phyloP scores from a whole-genome alignment of 805 yeast species.

The Clavispora vitiphila region DNA sequence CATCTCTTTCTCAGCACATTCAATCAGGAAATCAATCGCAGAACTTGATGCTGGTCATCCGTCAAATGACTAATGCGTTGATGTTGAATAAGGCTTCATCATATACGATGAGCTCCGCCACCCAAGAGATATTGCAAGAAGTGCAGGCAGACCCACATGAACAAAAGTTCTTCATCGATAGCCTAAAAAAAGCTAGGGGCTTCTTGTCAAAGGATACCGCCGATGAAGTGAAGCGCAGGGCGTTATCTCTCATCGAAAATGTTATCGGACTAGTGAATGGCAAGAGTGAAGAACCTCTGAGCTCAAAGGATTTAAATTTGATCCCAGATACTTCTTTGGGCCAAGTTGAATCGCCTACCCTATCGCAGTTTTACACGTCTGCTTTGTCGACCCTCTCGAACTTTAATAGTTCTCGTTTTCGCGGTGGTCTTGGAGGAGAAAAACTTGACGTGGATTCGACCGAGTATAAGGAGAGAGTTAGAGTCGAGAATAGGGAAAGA shows the following conservation, averaged over 20 bases:
- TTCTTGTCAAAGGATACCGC: conserved; percentile 18
- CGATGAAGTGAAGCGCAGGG: conserved; percentile 13
- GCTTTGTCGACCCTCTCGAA: conserved; percentile 22
- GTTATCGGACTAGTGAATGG: conserved; percentile 17
- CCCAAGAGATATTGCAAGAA: conserved; percentile 7
- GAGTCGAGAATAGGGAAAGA: conserved; percentile 68
- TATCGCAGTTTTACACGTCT: conserved; percentile 11
- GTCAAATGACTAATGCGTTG: conserved; percentile 35
- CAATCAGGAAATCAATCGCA: conserved; percentile 16
- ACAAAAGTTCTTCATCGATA: conserved; percentile 21
- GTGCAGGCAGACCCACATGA: conserved; percentile 18
- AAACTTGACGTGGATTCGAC: conserved; percentile 26
- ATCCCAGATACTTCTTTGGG: neutral
- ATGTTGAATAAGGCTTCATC: conserved; percentile 11
- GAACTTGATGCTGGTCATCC: conserved; percentile 31
- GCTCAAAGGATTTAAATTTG: neutral
- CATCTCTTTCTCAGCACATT: conserved; percentile 28
- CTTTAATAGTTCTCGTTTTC: conserved; percentile 17
- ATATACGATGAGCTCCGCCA: conserved; percentile 9
- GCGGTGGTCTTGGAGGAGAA: conserved; percentile 14
- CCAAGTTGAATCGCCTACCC: conserved; percentile 5
- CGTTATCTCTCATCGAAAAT: conserved; percentile 21
- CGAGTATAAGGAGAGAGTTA: conserved; percentile 50
- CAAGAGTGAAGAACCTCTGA: neutral
- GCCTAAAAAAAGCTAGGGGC: conserved; percentile 28